phyloP scores from a whole-genome alignment of 345 rosid genomes.

The Acer saccharum region DNA sequence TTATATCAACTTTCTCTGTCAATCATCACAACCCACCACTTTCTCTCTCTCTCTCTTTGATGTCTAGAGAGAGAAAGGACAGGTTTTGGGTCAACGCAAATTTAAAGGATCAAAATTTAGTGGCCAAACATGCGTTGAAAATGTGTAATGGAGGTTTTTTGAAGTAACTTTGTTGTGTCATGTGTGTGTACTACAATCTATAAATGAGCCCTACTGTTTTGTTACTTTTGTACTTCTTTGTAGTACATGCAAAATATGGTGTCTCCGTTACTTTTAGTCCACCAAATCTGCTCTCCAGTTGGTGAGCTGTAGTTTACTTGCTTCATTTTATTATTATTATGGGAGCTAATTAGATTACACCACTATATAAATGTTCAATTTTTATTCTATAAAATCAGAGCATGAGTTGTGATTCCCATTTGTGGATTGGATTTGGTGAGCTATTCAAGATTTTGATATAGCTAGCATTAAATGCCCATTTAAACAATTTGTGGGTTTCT shows the following conservation, averaged over 20 bases:
- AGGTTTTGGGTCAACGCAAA: conserved; percentile 12
- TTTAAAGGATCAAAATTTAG: conserved; percentile 8
- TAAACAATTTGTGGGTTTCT: background rate
- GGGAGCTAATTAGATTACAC: background rate
- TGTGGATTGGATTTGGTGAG: conserved; percentile 13
- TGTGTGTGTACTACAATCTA: conserved; percentile 29
- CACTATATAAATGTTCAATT: background rate
- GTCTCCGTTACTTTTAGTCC: background rate
- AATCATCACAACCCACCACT: background rate
- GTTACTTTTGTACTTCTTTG: conserved; percentile 31
- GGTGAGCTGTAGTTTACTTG: conserved; percentile 6
- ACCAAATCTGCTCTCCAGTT: background rate
- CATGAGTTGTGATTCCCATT: background rate
- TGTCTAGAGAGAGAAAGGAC: background rate
- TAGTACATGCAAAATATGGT: conserved; percentile 25
- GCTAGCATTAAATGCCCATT: conserved; percentile 6
- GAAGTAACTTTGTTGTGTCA: no score
- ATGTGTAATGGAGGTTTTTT: background rate
- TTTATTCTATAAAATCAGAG: background rate
- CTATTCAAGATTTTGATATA: background rate
- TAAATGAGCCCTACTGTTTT: background rate
- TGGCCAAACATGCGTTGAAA: conserved; percentile 18
- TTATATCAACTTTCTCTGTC: background rate
- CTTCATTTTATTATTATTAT: background rate
- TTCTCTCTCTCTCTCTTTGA: background rate